Percentiles rank a stretch among this genome's conserved stretches.
phyloP scores from a whole-genome alignment of 495 filamentous ascomycete species.

The Podospora tetraspora region DNA sequence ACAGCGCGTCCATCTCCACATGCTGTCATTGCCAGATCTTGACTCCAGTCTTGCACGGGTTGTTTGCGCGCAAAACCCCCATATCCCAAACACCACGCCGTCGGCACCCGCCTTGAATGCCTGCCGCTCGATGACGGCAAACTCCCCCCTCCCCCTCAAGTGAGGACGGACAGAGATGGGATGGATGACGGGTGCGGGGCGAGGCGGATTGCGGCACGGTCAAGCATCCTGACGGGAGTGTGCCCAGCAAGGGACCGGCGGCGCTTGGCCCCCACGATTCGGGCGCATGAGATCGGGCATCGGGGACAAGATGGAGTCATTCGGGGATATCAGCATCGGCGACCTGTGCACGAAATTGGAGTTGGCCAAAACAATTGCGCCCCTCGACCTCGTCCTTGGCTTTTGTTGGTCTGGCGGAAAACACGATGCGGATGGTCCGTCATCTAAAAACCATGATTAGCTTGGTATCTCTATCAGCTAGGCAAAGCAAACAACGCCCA shows the following conservation, averaged over 20 bases:
- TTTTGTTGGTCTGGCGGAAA: background rate
- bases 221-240: background rate
- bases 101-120: background rate
- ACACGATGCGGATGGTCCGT: slow-evolving; percentile 1
- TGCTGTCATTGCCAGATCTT: background rate
- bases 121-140: background rate
- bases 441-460: slow-evolving; percentile 13
- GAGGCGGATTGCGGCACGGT: background rate
- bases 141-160: background rate
- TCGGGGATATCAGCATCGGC: background rate
- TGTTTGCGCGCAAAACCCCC: background rate
- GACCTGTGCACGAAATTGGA: background rate
- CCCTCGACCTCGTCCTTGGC: background rate
- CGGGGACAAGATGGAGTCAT: background rate
- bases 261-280: background rate
- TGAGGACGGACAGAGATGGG: background rate
- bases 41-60: background rate
- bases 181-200: background rate
- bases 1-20: background rate
- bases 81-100: too few relatives aligned
- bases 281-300: background rate
- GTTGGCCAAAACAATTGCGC: background rate
- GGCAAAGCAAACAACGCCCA: slow-evolving; percentile 8
- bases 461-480: background rate
- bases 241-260: background rate